phyloP scores from a whole-genome alignment of 2,329 filamentous ascomycete species.

The Talaromyces amestolkiae region DNA sequence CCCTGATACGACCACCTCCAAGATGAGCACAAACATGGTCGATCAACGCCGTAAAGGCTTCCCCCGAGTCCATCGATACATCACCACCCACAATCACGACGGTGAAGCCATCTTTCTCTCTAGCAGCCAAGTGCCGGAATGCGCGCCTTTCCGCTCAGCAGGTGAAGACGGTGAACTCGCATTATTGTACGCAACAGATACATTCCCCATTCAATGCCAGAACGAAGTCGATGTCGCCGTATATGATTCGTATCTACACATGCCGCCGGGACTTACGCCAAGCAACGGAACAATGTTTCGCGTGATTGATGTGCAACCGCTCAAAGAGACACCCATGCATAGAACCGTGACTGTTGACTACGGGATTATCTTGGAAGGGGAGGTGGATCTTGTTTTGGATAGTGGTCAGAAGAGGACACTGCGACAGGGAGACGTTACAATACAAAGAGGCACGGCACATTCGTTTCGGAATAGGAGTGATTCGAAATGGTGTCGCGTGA shows the following conservation, averaged over 20 bases:
- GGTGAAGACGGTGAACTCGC: constrained; percentile 34
- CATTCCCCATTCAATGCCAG: constrained; percentile 28
- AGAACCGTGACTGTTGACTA: constrained; percentile 40
- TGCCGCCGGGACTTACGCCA: constrained; percentile 34
- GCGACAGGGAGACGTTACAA: constrained; percentile 35
- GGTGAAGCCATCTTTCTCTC: constrained; percentile 39
- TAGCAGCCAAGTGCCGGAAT: constrained; percentile 33
- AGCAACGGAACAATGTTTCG: constrained; percentile 34
- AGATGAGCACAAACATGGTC: constrained; percentile 21
- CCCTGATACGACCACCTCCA: neutral
- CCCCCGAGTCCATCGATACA: constrained; percentile 36
- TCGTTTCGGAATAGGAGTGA: constrained; percentile 29
- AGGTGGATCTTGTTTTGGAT: constrained; percentile 38
- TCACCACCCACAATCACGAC: constrained; percentile 38
- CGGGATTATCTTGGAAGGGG: constrained; percentile 38
- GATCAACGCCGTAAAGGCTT: constrained; percentile 26
- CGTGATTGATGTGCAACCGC: constrained; percentile 35
- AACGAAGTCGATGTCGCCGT: constrained; percentile 34
- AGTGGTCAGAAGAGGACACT: constrained; percentile 34
- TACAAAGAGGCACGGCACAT: constrained; percentile 36
- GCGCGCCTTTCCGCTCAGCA: constrained; percentile 30
- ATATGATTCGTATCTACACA: constrained; percentile 35
- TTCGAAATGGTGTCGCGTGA: constrained; percentile 30
- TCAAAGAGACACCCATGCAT: constrained; percentile 36
- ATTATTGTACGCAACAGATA: constrained; percentile 31